Base-by-base conservation (phyloP, 2,329 filamentous ascomycete genomes). In the Pyrenophora teres region DNA sequence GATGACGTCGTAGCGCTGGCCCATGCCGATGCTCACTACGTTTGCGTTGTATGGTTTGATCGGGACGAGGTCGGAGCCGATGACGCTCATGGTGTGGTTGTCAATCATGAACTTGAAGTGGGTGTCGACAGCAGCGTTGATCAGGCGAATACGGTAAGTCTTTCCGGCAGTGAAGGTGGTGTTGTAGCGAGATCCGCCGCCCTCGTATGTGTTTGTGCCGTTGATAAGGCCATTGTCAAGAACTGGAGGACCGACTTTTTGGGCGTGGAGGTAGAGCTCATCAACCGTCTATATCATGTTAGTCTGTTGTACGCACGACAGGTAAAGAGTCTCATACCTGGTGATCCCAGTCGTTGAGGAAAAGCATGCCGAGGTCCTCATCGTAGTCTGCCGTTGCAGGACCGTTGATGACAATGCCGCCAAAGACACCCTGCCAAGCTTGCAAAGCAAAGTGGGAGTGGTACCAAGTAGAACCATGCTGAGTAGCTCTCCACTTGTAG, bases 221-320 rank as follows among this genome's bases (percentile, higher is more conserved):
- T 78, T 78, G 65, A 78, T 77, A 4, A 78, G 62, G 45, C 71
- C 74, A 41, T 72, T 78, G 57, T 77, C 74, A 9, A 77, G 59
- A 3, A 63, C 71, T 8, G 65, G 72, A 3, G 74, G 72, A 2
- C 65, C 65, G 6, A 46, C 55, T 18, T 54, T 55, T 33, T 71
- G 50, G 9, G 70, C 70, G 8, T 23, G 21, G 16, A 59, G 50
- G 38, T 68, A 76, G 36, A 75, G 68, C 27, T 68, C 62, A 41
- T 76, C 71, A 13, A 71, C 69, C 23, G 74, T 71, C 58, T 69
- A 32, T 15, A 7, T 12, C 5, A 7, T 48, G 23, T 41, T 3
- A 13, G 13, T 15, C 15, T 15, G 15, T 15, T 15, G 15, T 15
- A 15, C 15, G 15, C 15, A 15, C 15, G 15, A 15, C 15, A 15